Evolutionary conservation across 495 filamentous ascomycete species (phyloP).

Genomic region (Hypoxylon crocopeplum): DNA sequence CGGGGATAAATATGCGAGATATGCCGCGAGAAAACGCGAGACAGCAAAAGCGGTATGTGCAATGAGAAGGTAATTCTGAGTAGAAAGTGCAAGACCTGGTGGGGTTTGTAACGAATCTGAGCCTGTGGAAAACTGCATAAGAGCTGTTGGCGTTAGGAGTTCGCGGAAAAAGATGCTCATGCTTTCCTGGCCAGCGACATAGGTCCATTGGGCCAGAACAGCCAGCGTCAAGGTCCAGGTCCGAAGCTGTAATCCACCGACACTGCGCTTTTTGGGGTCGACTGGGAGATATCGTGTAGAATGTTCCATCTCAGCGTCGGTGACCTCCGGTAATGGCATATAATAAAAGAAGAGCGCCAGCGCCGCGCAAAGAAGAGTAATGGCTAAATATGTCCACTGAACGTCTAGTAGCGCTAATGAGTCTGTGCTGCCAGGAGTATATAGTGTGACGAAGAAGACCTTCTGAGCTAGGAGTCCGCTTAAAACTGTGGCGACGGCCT

Average conservation of each 20-base stretch:
- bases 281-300: conserved; percentile 51
- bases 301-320: conserved; percentile 56
- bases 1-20: conserved; percentile 59
- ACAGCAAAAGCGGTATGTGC: conserved; percentile 56
- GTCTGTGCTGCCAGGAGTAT: conserved; percentile 18
- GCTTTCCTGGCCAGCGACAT: conserved; percentile 74
- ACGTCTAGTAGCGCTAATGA: conserved; percentile 63
- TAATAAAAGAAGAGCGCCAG: conserved; percentile 67
- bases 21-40: conserved; percentile 55
- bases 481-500: conserved; percentile 71
- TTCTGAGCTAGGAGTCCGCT: conserved; percentile 71
- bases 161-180: conserved; percentile 70
- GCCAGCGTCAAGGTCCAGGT: conserved; percentile 63
- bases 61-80: conserved; percentile 58
- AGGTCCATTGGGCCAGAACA: conserved; percentile 74
- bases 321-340: conserved; percentile 61
- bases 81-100: conserved; percentile 60
- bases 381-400: conserved; percentile 79
- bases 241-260: conserved; percentile 46
- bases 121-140: conserved; percentile 47
- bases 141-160: conserved; percentile 53
- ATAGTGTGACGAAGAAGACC: conserved; percentile 65
- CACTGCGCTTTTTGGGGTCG: conserved; percentile 45
- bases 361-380: conserved; percentile 73
- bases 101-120: conserved; percentile 13